Evolutionary conservation across 768 basidiomycete genomes (phyloP), one percentile per base, ranked within the genome.

Genomic region (Amanita brunnescens): DNA sequence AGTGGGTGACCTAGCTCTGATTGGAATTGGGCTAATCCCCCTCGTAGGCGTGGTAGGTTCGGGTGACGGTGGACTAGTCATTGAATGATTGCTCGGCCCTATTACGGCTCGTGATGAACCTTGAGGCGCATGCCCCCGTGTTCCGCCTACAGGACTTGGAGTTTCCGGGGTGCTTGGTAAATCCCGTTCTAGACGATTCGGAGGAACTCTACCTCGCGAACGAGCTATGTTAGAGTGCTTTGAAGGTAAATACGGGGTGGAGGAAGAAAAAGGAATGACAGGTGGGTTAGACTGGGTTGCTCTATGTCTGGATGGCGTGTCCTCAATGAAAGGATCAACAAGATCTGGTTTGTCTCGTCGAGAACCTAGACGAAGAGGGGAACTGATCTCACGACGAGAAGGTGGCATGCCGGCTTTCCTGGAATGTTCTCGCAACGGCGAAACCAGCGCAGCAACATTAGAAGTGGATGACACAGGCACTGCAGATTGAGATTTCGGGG

Each of bases 401-500:
- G 61, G 63, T 57, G 67, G 72, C 16, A 60, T 55, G 59, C 66
- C 76, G 30, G 71, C 61, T 56, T 72, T 69, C 56, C 74, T 65
- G 47, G 70, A 56, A 49, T 74, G 71, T 21, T 74, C 73, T 50
- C 72, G 71, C 20, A 70, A 59, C 30, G 78, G 77, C 13, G 79
- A 73, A n/a, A 67, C 67, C 18, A 76, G 64, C 30, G 64, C 67
- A 52, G 73, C 66, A 56, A 69, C 70, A 53, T 67, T 68, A 35
- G 78, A 73, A 16, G 77, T 71, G 21, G 79, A 74, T 44, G 74
- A 72, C 16, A 65, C 69, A 52, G 76, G 69, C 16, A 77, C 62
- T 49, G 71, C 67, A 16, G 75, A 63, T 53, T 72, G 75, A 35
- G 76, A 75, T 60, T 70, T 74, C n/a, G 76, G 72, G 32, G 80